Conservation (phyloP, 352 stramenopile species). For the Globisporangium irregulare region DNA sequence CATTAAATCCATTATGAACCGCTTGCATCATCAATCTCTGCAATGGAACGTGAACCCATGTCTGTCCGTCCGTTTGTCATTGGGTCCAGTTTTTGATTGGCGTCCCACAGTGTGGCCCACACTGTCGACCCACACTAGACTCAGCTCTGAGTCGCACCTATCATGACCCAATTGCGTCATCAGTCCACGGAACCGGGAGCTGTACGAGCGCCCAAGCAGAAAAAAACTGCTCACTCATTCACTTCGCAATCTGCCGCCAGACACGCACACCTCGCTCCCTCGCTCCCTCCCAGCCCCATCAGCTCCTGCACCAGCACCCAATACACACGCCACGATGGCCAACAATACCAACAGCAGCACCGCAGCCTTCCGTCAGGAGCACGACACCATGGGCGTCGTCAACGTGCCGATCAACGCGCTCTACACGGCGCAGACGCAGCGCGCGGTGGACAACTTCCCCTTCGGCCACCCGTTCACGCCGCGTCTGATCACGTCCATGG, state of each 20-base stretch:
- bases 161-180: neutral
- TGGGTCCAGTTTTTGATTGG: neutral
- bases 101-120: neutral
- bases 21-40: neutral
- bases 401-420: constrained; percentile 44
- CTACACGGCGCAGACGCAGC: constrained; percentile 55
- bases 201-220: neutral
- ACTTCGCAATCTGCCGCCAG: constrained; percentile 1
- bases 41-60: neutral
- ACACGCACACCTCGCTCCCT: neutral
- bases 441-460: constrained; percentile 48
- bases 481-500: constrained; percentile 39
- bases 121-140: neutral
- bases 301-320: neutral
- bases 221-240: neutral
- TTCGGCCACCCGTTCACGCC: constrained; percentile 45
- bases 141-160: constrained; percentile 6
- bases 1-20: neutral
- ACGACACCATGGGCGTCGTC: constrained; percentile 53
- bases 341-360: constrained; percentile 2
- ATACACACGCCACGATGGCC: constrained; percentile 4
- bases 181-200: neutral
- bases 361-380: constrained; percentile 36
- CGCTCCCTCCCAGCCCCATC: neutral
- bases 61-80: neutral